Percentiles rank a stretch among this genome's conserved stretches.
Evolutionary conservation across 2,329 filamentous ascomycete species (phyloP).

Genomic region (Coccinonectria pachysandricola): DNA sequence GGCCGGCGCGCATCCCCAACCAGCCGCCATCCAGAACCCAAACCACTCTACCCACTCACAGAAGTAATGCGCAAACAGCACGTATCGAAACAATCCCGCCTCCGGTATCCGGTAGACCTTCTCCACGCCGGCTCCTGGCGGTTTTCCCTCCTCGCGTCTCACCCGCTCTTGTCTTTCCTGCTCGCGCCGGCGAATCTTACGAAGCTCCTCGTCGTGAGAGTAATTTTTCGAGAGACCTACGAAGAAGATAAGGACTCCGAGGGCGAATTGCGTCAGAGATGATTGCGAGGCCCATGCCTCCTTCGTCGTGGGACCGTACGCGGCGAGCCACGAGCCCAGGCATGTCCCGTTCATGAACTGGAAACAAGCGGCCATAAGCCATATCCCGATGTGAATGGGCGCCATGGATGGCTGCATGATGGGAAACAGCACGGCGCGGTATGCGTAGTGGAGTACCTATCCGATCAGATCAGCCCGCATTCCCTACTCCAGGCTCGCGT

Average conservation of each 20-base stretch:
- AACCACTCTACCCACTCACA: slow-evolving; percentile 95
- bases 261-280: slow-evolving; percentile 36
- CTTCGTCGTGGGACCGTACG: slow-evolving; percentile 60
- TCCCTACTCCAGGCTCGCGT: slow-evolving; percentile 4
- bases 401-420: slow-evolving; percentile 86
- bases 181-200: slow-evolving; percentile 70
- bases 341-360: slow-evolving; percentile 72
- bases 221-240: slow-evolving; percentile 72
- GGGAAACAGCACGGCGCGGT: slow-evolving; percentile 78
- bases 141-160: slow-evolving; percentile 30
- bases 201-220: slow-evolving; percentile 80
- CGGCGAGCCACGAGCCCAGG: slow-evolving; percentile 71
- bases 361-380: slow-evolving; percentile 55
- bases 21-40: slow-evolving; percentile 73
- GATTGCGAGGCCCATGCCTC: slow-evolving; percentile 35
- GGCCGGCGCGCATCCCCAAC: slow-evolving; percentile 60
- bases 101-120: slow-evolving; percentile 85
- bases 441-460: slow-evolving; percentile 74
- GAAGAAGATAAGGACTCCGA: slow-evolving; percentile 67
- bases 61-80: slow-evolving; percentile 90
- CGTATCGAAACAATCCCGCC: slow-evolving; percentile 69
- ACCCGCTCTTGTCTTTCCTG: slow-evolving; percentile 40
- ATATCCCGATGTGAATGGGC: slow-evolving; percentile 66
- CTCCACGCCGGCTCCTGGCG: slow-evolving; percentile 28
- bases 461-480: neutral